A percentile compares a stretch with the other conserved stretches of the same genome.
These are phyloP conservation scores for Paramecium primaurelia DNA, from an alignment of 73 alveolate genomes.

Conservation along the genomic window DNA sequence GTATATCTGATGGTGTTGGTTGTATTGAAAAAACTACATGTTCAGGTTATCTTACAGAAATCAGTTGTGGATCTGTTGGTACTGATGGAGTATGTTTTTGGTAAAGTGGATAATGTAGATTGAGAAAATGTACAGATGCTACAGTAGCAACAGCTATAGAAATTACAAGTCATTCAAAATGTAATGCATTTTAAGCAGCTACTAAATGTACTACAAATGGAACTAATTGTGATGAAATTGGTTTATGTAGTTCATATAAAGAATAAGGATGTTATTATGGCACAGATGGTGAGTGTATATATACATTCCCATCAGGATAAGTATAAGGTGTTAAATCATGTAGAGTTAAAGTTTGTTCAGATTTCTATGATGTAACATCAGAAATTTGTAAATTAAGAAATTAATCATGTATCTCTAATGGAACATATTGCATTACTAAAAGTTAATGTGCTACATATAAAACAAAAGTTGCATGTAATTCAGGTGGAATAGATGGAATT, in stretches of 20 bases:
- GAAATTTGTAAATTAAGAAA: neutral
- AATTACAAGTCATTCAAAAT: neutral
- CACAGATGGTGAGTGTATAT: conserved; percentile 37
- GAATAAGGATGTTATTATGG: conserved; percentile 6
- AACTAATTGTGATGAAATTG: neutral
- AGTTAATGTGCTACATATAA: neutral
- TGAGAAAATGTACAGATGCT: neutral
- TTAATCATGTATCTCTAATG: neutral
- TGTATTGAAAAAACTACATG: neutral
- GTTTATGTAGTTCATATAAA: neutral
- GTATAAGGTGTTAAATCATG: neutral
- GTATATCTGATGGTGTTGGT: conserved; percentile 4
- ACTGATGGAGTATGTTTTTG: conserved; percentile 36
- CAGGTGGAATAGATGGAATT: conserved; percentile 16
- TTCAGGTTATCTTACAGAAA: neutral
- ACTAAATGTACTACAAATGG: conserved; percentile 25
- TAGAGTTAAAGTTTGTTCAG: neutral
- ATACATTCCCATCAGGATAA: neutral
- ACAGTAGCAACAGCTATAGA: neutral
- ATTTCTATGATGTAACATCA: neutral
- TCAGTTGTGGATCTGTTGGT: neutral
- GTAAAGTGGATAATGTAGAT: neutral
- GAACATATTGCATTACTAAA: neutral
- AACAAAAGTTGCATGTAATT: conserved; percentile 5
- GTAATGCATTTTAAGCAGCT: conserved; percentile 1